Base-by-base conservation (phyloP, 768 basidiomycete species). In the Pleurotus giganteus region DNA sequence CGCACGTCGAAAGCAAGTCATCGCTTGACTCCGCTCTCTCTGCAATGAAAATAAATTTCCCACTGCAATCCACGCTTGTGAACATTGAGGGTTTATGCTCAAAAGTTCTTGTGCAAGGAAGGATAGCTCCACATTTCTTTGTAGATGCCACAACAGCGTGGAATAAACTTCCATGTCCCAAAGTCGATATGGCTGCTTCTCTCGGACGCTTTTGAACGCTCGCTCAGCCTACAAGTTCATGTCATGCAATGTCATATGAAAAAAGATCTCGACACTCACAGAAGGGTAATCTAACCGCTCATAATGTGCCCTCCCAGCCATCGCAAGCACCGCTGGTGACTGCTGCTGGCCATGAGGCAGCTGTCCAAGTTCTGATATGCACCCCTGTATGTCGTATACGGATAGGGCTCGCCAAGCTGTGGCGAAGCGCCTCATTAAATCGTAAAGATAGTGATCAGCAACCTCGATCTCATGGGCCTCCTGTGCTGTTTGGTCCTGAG, bases 111-210 rank as follows among this genome's bases (percentile, higher is more conserved):
- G 96, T 1, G 96, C 91, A 31, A 99, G 79, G 74, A 88, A 93
- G 3, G 96, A 94, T 56, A 99, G 79, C 60, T 89, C 83, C 50
- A 94, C 85, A 59, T 83, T 84, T 60, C 85, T 82, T 65, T 91
- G 88, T 46, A 97, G 74, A 71, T 98, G 96, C 96, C 96, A 99
- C 42, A 98, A 75, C 31, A 96, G 80, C 24, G 97, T 97, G 43
- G 95, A 97, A 71, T 93, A 97, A 37, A 94, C 84, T 71, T 98
- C 95, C 91, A 97, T 94, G 68, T 94, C 91, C 76, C 83, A 83
- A 55, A 95, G 69, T 21, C 91, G 84, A 75, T 92, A 89, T n/a
- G 95, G 95, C 59, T 98, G 89, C 57, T 91, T 74, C n/a, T 75
- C 75, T 39, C 94, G 82, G 47, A 92, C 83, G 15, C 85, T 81